These are phyloP conservation scores for Puccinia coronata DNA, from an alignment of 1,284 basidiomycete species.

Conservation along the genomic window DNA sequence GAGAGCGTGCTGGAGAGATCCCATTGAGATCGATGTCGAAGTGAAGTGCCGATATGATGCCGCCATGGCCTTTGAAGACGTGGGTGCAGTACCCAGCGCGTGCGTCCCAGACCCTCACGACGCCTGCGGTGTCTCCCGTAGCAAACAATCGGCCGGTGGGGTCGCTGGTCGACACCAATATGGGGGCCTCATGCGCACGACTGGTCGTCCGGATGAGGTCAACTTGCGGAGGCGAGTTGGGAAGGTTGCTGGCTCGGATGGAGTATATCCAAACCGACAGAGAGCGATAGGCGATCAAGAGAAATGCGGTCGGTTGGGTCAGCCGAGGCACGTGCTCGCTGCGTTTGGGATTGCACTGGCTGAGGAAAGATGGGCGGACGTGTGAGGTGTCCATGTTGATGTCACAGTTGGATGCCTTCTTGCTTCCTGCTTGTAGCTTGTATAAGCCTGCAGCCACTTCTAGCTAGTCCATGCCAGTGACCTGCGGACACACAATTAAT, in stretches of 20 bases:
- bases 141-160: conserved; percentile 88
- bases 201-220: conserved; percentile 57
- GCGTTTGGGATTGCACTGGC: too few relatives aligned
- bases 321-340: too few relatives aligned
- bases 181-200: conserved; percentile 85
- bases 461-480: too few relatives aligned
- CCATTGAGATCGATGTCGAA: conserved; percentile 72
- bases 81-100: conserved; percentile 86
- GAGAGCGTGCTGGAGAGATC: conserved; percentile 68
- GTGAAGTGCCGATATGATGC: conserved; percentile 82
- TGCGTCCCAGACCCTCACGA: conserved; percentile 96
- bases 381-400: too few relatives aligned
- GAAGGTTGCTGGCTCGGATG: conserved; percentile 56
- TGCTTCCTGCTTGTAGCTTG: too few relatives aligned
- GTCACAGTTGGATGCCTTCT: too few relatives aligned
- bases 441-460: too few relatives aligned
- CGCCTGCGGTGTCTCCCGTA: conserved; percentile 90
- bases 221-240: conserved; percentile 23
- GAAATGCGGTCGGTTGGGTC: conserved; percentile 50
- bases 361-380: too few relatives aligned
- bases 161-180: conserved; percentile 81
- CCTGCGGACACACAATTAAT: too few relatives aligned
- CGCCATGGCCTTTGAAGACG: conserved; percentile 92
- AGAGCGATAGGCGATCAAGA: conserved; percentile 61
- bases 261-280: conserved; percentile 63